Percentiles rank a stretch among this genome's conserved stretches.
These are phyloP conservation scores for Vigna angularis DNA, from an alignment of 306 rosid species.

Conservation along the genomic window DNA sequence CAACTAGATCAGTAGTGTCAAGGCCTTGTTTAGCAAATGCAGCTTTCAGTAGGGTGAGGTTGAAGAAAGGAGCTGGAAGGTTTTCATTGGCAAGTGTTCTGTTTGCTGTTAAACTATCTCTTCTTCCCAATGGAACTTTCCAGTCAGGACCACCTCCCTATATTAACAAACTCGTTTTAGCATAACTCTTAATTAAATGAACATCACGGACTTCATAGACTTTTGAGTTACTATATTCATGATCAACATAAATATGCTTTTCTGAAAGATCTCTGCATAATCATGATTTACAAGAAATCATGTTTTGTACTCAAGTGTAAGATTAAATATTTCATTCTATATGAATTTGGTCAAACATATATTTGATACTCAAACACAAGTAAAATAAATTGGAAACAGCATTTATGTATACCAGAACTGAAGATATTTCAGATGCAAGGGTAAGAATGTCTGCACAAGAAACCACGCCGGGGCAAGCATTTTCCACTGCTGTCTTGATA, in stretches of 20 bases:
- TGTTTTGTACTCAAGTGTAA: neutral
- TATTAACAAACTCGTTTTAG: too few relatives aligned
- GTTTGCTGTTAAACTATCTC: constrained; percentile 20
- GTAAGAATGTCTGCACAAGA: constrained; percentile 67
- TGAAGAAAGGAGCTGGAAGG: constrained; percentile 9
- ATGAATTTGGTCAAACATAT: too few relatives aligned
- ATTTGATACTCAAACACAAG: neutral
- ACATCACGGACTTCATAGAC: neutral
- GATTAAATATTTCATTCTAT: too few relatives aligned
- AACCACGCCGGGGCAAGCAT: constrained; percentile 49
- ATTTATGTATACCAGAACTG: constrained; percentile 39
- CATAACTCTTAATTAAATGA: too few relatives aligned
- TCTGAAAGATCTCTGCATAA: neutral
- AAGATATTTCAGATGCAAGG: constrained; percentile 54
- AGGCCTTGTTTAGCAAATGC: neutral
- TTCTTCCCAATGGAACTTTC: constrained; percentile 20
- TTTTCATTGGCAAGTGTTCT: neutral
- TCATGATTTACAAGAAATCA: neutral
- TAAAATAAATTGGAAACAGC: neutral
- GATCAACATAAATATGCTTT: neutral
- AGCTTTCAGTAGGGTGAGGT: neutral
- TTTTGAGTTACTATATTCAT: neutral
- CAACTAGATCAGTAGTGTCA: constrained; percentile 16
- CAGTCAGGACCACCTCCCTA: constrained; percentile 21
- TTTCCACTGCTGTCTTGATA: constrained; percentile 58